Conservation (phyloP, 2,329 filamentous ascomycete genomes). For the Aspergillus jensenii region DNA sequence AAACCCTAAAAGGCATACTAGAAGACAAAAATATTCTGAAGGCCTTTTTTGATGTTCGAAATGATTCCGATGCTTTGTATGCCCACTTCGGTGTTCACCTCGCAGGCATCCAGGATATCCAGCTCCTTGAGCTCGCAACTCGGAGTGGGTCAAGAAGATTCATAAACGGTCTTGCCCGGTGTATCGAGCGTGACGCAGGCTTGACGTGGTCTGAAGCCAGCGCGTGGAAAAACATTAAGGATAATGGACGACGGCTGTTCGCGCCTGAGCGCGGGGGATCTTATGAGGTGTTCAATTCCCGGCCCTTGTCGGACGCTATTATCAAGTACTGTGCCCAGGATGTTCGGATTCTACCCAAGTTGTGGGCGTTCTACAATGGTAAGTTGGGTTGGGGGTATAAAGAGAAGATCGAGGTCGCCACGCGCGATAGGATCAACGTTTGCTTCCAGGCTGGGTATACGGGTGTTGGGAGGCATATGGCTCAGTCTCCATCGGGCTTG, state of each 20-base stretch:
- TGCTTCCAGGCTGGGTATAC: constrained; percentile 1
- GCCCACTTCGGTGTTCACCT: constrained; percentile 46
- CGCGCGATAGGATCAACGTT: background rate
- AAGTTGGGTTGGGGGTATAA: background rate
- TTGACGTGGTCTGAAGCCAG: constrained; percentile 13
- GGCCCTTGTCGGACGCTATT: constrained; percentile 1
- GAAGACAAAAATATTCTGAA: constrained; percentile 42
- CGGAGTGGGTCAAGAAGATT: constrained; percentile 21
- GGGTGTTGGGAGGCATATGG: background rate
- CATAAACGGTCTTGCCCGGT: constrained; percentile 41
- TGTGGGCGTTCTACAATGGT: constrained; percentile 1
- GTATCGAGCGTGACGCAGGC: constrained; percentile 31
- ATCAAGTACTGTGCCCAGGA: constrained; percentile 6
- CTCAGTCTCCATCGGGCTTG: background rate
- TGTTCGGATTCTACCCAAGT: constrained; percentile 2
- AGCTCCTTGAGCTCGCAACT: constrained; percentile 55
- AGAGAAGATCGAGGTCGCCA: background rate
- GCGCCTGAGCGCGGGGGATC: background rate
- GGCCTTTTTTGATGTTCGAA: constrained; percentile 59
- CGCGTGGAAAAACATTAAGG: constrained; percentile 16
- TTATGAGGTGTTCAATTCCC: constrained; percentile 9
- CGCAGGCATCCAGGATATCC: constrained; percentile 51
- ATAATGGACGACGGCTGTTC: background rate
- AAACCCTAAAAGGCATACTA: background rate
- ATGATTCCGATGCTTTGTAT: constrained; percentile 58